Evolutionary conservation across 2,329 filamentous ascomycete genomes (phyloP), one percentile per base, ranked within the genome.

Genomic region (Cryphonectria radicalis): DNA sequence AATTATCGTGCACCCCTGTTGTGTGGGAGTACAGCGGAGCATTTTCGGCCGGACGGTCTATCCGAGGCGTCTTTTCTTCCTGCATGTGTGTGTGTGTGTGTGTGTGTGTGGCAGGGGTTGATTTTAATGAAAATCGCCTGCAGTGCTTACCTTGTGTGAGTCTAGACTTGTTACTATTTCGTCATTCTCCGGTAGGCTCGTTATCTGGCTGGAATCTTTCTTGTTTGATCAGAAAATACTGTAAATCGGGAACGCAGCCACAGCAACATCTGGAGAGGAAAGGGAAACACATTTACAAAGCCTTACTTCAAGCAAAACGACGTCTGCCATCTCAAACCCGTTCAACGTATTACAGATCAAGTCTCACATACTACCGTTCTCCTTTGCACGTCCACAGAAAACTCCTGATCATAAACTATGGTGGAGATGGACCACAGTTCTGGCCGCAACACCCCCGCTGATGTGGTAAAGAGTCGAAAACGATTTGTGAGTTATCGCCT

Each of bases 401-500:
- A 5, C 25, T 28, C 6, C 5, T 6, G 14, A 57, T 62, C 17
- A 17, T 7, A 17, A 64, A 0, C 14, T 1, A 50, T 8, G 22
- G 17, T 28, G 4, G 40, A 66, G 50, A 42, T 73, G 66, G 57
- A 73, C 42, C 65, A 63, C 35, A 46, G 60, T 13, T 57, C 67
- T 13, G 67, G 67, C 59, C 60, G 60, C 46, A 69, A 67, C 35
- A 73, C 74, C 4, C 63, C 66, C 13, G 35, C 65, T 13, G 68
- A 72, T 7, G 40, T 62, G 28, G 50, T 70, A 53, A 74, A 62
- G 59, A 72, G 43, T 32, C 63, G 68, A 43, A 73, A 74, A 43
- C 70, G 73, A 7, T 82, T 82, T 76, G 79, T 77, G 72, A 80
- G 77, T 73, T 79, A 80, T 70, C 79, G 80, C 4, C 75, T 82